Conservation (phyloP, 371 early-diverging fungal species). For the Zychaea mexicana region DNA sequence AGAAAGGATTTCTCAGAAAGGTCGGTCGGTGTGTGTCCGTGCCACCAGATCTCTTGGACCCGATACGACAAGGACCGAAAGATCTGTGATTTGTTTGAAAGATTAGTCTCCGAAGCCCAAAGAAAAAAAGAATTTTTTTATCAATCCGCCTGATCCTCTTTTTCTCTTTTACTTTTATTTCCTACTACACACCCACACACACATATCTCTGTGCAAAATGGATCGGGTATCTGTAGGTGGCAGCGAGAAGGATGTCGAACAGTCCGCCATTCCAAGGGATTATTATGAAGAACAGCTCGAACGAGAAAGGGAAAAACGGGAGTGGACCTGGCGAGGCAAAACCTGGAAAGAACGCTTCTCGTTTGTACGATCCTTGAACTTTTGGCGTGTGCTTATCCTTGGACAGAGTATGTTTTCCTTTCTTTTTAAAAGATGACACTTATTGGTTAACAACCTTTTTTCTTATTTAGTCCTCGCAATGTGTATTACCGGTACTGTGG, state of each 20-base stretch:
- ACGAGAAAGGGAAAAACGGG: not conserved
- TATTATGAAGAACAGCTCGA: not conserved
- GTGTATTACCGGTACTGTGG: conserved; percentile 73
- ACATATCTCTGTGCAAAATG: too few species aligned
- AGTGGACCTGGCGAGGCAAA: conserved; percentile 12
- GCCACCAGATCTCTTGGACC: too few species aligned
- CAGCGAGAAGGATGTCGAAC: not conserved
- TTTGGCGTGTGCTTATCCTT: conserved; percentile 28
- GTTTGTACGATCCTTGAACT: conserved; percentile 27
- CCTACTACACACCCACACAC: not conserved
- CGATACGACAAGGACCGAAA: too few species aligned
- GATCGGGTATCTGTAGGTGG: not conserved
- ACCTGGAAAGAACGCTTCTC: conserved; percentile 25
- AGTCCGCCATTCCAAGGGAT: not conserved
- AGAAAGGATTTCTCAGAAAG: too few species aligned
- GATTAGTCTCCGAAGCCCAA: not conserved
- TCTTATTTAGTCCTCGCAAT: conserved; percentile 52
- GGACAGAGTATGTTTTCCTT: conserved; percentile 29
- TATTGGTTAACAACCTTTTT: not conserved
- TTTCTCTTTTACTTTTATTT: not conserved
- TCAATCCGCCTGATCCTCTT: not conserved
- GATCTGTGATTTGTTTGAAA: too few species aligned
- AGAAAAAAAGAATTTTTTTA: not conserved
- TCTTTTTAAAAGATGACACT: not conserved
- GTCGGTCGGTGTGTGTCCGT: too few species aligned